These are phyloP conservation scores for Yamadazyma buinensis DNA, from an alignment of 1,139 yeast genomes.

Conservation along the genomic window DNA sequence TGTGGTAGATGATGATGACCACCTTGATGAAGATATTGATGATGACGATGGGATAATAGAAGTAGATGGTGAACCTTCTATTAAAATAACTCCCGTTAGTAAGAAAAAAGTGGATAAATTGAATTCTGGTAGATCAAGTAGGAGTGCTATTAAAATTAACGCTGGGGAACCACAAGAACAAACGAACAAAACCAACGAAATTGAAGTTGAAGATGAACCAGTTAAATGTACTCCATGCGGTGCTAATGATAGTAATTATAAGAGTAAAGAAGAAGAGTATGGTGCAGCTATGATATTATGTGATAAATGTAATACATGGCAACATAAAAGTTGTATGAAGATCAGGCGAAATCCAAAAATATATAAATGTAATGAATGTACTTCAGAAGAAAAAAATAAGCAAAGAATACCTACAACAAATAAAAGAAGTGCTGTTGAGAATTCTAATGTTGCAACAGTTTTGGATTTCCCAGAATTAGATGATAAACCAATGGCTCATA, in stretches of 20 bases:
- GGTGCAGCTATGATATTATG: conserved; percentile 75
- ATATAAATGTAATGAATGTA: conserved; percentile 33
- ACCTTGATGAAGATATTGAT: not conserved
- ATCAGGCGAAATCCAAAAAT: conserved; percentile 25
- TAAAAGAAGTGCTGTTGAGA: not conserved
- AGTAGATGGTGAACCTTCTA: not conserved
- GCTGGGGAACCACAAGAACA: not conserved
- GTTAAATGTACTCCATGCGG: conserved; percentile 67
- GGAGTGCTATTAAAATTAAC: not conserved
- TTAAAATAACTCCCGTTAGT: not conserved
- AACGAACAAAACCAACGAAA: not conserved
- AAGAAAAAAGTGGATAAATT: not conserved
- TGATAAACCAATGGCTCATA: conserved; percentile 32
- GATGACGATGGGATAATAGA: not conserved
- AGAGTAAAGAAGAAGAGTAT: conserved; percentile 55
- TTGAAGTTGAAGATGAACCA: not conserved
- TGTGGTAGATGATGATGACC: not conserved
- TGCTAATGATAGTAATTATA: conserved; percentile 57
- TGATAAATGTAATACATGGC: conserved; percentile 80
- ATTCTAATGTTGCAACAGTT: not conserved
- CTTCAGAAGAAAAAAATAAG: conserved; percentile 1
- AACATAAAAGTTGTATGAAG: conserved; percentile 68
- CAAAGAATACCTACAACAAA: not conserved
- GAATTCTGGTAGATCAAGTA: not conserved
- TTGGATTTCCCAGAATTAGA: conserved; percentile 17